phyloP scores from a whole-genome alignment of 306 rosid species.

The Prosopis cineraria region DNA sequence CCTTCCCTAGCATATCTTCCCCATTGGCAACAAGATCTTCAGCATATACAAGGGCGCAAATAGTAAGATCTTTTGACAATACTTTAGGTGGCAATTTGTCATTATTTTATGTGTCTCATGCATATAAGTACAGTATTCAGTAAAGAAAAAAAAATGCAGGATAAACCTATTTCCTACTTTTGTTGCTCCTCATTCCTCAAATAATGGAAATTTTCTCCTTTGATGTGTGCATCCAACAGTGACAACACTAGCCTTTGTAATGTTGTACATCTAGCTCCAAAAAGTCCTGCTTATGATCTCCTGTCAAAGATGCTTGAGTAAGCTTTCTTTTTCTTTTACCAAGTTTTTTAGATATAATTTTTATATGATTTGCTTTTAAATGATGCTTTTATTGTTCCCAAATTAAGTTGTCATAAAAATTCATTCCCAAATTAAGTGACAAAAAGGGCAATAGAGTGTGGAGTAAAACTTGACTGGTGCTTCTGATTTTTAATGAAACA shows the following conservation, averaged over 20 bases:
- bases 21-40: slow-evolving; percentile 81
- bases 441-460: not conserved
- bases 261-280: slow-evolving; percentile 78
- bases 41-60: slow-evolving; percentile 86
- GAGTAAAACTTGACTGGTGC: not conserved
- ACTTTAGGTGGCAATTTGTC: not conserved
- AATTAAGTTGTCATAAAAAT: not conserved
- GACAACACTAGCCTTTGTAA: slow-evolving; percentile 69
- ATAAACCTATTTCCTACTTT: slow-evolving; percentile 22
- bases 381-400: not conserved
- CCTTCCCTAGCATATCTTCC: slow-evolving; percentile 89
- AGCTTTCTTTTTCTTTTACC: slow-evolving; percentile 43
- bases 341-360: slow-evolving; percentile 14
- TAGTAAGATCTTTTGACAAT: slow-evolving; percentile 57
- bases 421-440: slow-evolving; percentile 15
- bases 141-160: not conserved
- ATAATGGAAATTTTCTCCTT: not conserved
- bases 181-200: not conserved
- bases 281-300: slow-evolving; percentile 89
- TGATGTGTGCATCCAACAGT: slow-evolving; percentile 51
- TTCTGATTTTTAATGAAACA: slow-evolving; percentile 20
- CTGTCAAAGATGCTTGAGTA: slow-evolving; percentile 98
- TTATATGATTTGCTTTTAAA: slow-evolving; percentile 4
- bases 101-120: slow-evolving; percentile 14
- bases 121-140: not conserved